A percentile compares a stretch with the other conserved stretches of the same genome.
Conservation (phyloP, 129 eudicot genomes). For the Smallanthus sonchifolius region DNA sequence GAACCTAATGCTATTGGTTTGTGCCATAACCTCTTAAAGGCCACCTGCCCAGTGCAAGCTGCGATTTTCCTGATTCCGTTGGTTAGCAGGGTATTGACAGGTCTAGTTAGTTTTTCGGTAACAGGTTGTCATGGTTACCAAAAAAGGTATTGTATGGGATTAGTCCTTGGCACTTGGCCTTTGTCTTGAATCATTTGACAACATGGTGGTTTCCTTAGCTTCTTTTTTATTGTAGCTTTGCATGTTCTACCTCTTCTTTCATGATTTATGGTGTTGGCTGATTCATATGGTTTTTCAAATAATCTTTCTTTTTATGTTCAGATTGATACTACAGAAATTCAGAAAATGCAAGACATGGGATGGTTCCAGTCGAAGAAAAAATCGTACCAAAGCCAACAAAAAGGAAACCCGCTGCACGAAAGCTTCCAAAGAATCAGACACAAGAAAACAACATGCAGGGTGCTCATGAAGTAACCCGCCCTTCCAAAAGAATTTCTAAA, state of each 20-base stretch:
- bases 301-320: slow-evolving; percentile 2
- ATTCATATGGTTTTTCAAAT: background rate
- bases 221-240: background rate
- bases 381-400: slow-evolving; percentile 42
- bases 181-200: background rate
- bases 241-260: background rate
- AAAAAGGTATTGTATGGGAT: background rate
- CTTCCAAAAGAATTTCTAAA: slow-evolving; percentile 49
- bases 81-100: too few species aligned
- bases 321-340: slow-evolving; percentile 6
- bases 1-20: background rate
- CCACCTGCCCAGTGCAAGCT: too few species aligned
- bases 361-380: slow-evolving; percentile 37
- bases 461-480: slow-evolving; percentile 30
- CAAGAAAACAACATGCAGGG: slow-evolving; percentile 40
- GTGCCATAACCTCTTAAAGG: too few species aligned
- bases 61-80: too few species aligned
- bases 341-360: slow-evolving; percentile 59
- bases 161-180: background rate
- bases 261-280: background rate
- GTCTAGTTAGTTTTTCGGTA: too few species aligned
- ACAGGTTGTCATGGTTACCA: too few species aligned
- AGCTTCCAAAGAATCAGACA: slow-evolving; percentile 40
- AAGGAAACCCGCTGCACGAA: slow-evolving; percentile 49
- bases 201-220: background rate